phyloP scores from a whole-genome alignment of 73 alveolate genomes.

The Uronychia binucleata region DNA sequence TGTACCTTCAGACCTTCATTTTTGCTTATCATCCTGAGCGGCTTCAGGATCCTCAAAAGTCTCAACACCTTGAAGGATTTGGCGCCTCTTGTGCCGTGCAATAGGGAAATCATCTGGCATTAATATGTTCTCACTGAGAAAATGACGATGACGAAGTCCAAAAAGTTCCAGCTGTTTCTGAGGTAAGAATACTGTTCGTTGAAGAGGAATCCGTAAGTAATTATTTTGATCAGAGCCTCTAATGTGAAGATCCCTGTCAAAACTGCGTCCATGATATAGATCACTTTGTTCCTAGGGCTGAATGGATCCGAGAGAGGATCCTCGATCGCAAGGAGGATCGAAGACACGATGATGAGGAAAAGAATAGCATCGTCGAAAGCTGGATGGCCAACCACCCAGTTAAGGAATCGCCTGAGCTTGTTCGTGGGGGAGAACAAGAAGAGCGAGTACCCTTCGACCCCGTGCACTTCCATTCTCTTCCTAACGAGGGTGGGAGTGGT shows the following conservation, averaged over 20 bases:
- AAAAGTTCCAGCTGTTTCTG: constrained; percentile 2
- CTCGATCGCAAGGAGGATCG: constrained; percentile 1
- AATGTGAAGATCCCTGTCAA: not conserved
- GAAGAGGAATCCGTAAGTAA: not conserved
- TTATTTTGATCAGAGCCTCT: not conserved
- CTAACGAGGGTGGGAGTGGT: not conserved
- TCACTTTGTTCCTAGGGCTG: not conserved
- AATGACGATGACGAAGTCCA: constrained; percentile 4
- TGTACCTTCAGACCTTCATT: constrained; percentile 26
- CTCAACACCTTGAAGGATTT: not conserved
- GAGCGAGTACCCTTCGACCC: constrained; percentile 18
- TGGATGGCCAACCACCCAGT: not conserved
- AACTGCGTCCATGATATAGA: not conserved
- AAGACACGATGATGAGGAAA: not conserved
- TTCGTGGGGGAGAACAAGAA: not conserved
- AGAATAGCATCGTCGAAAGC: not conserved
- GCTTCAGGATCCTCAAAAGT: not conserved
- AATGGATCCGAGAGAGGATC: not conserved
- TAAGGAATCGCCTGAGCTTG: not conserved
- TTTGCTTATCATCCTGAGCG: constrained; percentile 2
- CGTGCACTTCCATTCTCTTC: not conserved
- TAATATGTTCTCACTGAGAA: constrained; percentile 13
- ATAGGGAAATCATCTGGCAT: not conserved
- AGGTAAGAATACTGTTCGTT: not conserved
- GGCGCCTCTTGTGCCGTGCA: not conserved